Percentiles rank a stretch among this genome's conserved stretches.
Evolutionary conservation across 495 filamentous ascomycete genomes (phyloP).

Genomic region (Xylaria curta): DNA sequence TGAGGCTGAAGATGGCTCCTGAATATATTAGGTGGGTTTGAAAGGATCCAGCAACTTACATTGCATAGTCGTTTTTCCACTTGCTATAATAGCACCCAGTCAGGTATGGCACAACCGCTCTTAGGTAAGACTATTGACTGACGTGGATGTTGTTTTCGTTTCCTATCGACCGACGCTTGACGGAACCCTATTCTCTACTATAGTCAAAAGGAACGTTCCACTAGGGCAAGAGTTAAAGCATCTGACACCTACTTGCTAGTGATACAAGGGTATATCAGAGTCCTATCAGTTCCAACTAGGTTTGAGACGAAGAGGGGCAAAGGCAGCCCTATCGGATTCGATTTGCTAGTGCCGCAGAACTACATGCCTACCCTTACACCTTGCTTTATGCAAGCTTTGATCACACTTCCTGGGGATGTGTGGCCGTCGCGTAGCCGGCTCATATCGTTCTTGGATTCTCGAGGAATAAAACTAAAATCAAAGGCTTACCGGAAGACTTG

Average conservation of each 20-base stretch:
- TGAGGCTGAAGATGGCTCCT: background rate
- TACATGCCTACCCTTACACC: conserved; percentile 22
- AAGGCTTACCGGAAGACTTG: conserved; percentile 26
- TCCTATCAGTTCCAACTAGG: too few species aligned
- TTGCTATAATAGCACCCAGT: background rate
- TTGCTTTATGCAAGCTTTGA: conserved; percentile 19
- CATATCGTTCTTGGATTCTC: background rate
- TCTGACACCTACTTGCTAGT: too few species aligned
- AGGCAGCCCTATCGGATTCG: conserved; percentile 33
- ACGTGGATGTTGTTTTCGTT: background rate
- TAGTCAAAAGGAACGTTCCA: background rate
- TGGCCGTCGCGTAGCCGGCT: conserved; percentile 3
- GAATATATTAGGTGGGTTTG: background rate
- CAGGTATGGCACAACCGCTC: conserved; percentile 1
- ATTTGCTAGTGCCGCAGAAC: conserved; percentile 29
- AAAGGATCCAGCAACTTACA: background rate
- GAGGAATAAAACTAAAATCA: background rate
- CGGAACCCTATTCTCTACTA: conserved; percentile 33
- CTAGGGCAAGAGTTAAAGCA: too few species aligned
- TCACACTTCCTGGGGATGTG: conserved; percentile 12
- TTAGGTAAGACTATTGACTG: background rate
- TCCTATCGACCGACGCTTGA: conserved; percentile 26
- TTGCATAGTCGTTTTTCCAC: conserved; percentile 6
- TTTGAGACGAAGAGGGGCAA: conserved; percentile 40
- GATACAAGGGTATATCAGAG: too few species aligned